phyloP scores from a whole-genome alignment of 1,284 basidiomycete species.

The Porogramme epimiltina region DNA sequence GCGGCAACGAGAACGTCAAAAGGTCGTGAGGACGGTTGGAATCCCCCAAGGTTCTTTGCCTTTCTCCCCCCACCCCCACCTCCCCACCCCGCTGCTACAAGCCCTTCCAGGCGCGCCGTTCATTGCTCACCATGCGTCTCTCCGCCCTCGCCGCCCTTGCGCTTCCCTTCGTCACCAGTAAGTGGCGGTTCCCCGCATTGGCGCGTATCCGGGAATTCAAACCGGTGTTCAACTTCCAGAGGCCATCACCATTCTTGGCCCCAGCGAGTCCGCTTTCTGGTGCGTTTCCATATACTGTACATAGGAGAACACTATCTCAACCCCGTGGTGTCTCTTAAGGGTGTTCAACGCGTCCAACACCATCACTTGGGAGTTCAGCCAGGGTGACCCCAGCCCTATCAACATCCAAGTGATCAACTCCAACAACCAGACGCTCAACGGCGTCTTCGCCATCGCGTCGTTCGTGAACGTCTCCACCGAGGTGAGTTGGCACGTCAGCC shows the following conservation, averaged over 20 bases:
- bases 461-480: slow-evolving; percentile 34
- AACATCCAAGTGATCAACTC: slow-evolving; percentile 36
- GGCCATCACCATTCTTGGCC: slow-evolving; percentile 34
- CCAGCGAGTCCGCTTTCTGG: slow-evolving; percentile 37
- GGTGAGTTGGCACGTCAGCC: slow-evolving; percentile 20
- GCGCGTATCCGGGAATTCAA: background rate
- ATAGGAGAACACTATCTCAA: slow-evolving; percentile 4
- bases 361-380: slow-evolving; percentile 37
- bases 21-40: background rate
- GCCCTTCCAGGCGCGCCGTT: slow-evolving; percentile 17
- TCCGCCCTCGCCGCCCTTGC: slow-evolving; percentile 33
- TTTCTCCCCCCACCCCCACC: slow-evolving; percentile 6
- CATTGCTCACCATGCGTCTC: slow-evolving; percentile 23
- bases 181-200: background rate
- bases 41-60: slow-evolving; percentile 17
- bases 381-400: slow-evolving; percentile 38
- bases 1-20: background rate
- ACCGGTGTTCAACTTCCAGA: slow-evolving; percentile 17
- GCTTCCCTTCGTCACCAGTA: slow-evolving; percentile 34
- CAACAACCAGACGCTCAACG: slow-evolving; percentile 38
- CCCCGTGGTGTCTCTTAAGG: slow-evolving; percentile 26
- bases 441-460: slow-evolving; percentile 37
- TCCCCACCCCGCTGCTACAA: slow-evolving; percentile 19
- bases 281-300: no score
- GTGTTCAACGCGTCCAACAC: slow-evolving; percentile 39